Base-by-base conservation (phyloP, 1,284 basidiomycete species). In the Irpex lacteus region DNA sequence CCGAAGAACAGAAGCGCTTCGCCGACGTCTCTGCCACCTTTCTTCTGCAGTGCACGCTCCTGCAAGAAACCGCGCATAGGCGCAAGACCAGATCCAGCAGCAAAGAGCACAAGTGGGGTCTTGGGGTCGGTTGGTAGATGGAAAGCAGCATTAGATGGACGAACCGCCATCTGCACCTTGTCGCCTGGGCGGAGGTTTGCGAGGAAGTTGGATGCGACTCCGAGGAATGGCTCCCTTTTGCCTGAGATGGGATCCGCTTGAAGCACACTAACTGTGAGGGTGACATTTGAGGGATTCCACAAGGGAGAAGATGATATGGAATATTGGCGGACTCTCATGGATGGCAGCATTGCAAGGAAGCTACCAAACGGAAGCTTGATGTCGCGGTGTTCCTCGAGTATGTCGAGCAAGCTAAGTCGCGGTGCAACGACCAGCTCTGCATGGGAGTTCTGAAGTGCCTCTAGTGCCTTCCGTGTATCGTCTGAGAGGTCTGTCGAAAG, bases 21-120 rank as follows among this genome's bases (percentile, higher is more conserved):
- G 34, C 77, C 81, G 19, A 84, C 78, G 8, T 76, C 73, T 7
- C 81, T 75, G 0, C 82, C 82, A 1, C 80, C 76, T 38, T 70
- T 66, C 67, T 77, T 79, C 72, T 84, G 82, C 65, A 77, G 71
- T 13, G 82, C 82, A 32, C 83, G 79, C 68, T 85, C 83, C 69
- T 83, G 81, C 34, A 85, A 74, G 74, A 85, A 85, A 1, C 82
- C 82, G 19, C 81, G 77, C 78, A 85, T 82, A 1, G 84, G 83
- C 8, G 83, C 83, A 36, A 85, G 68, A 0, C 84, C 83, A 1
- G 80, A 78, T 7, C 84, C 84, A 19, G 81, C 81, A 57, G 78
- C 79, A 70, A 82, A 80, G 76, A 84, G 80, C 32, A 84, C 75
- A 26, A 85, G 73, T 0, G 83, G 82, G 6, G 75, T 70, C 4